Conservation (phyloP, 345 rosid genomes). For the Ceriops decandra region DNA sequence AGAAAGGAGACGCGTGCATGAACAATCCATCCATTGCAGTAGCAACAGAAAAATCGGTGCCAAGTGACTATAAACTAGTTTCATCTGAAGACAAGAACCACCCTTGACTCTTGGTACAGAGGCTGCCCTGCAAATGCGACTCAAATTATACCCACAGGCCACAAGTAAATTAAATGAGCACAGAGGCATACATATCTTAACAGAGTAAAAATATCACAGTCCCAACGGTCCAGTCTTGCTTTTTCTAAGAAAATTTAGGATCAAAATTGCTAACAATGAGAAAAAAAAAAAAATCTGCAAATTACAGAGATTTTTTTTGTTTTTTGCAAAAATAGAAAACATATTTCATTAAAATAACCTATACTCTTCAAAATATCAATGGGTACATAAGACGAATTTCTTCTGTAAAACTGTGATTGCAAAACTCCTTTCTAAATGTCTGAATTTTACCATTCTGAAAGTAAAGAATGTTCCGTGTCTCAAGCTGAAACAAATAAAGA, state of each 20-base stretch:
- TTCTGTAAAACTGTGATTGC: no score
- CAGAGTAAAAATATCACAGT: background rate
- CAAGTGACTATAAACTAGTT: conserved; percentile 24
- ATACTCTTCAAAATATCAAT: no score
- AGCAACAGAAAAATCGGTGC: conserved; percentile 28
- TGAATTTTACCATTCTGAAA: no score
- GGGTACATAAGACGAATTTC: no score
- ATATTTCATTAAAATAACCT: no score
- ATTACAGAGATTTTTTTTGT: background rate
- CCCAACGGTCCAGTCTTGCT: no score
- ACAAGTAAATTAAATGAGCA: background rate
- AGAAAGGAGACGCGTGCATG: conserved; percentile 20
- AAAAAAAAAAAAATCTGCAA: background rate
- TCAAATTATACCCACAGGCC: background rate
- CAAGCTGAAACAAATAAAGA: no score
- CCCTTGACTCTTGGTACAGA: conserved; percentile 25
- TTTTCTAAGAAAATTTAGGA: background rate
- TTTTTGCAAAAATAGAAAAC: background rate
- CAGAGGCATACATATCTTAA: background rate
- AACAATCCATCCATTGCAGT: conserved; percentile 29
- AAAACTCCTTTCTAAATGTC: background rate
- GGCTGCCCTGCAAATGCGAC: conserved; percentile 28
- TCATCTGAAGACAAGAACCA: conserved; percentile 33
- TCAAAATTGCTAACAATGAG: background rate
- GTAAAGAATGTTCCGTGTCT: no score